phyloP scores from a whole-genome alignment of 345 rosid genomes.

The Eucalyptus curtisii region DNA sequence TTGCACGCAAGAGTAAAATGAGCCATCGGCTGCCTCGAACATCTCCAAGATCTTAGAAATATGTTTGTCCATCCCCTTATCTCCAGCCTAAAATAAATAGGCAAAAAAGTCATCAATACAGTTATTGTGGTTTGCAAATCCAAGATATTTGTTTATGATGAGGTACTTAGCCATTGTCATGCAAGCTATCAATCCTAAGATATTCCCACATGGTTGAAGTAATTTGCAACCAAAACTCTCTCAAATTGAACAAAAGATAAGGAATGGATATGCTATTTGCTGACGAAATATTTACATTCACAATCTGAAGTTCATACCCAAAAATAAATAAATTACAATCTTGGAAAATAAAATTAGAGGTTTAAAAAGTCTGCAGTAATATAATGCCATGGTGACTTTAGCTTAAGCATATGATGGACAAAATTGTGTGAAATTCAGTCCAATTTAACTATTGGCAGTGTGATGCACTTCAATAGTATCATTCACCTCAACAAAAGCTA shows the following conservation, averaged over 20 bases:
- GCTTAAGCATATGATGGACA: background rate
- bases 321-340: background rate
- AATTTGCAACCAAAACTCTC: background rate
- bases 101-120: background rate
- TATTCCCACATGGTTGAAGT: background rate
- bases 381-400: background rate
- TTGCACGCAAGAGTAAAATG: background rate
- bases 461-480: background rate
- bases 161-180: background rate
- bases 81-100: background rate
- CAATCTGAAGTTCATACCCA: background rate
- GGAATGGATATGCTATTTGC: background rate
- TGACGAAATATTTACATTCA: background rate
- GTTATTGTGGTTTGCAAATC: background rate
- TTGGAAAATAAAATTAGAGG: background rate
- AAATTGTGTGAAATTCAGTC: background rate
- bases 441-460: background rate
- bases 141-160: background rate
- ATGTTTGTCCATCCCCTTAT: background rate
- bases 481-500: background rate
- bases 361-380: background rate
- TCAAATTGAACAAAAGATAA: background rate
- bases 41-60: background rate
- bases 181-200: background rate
- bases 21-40: background rate